These are phyloP conservation scores for Thermothelomyces thermophilus DNA, from an alignment of 2,329 filamentous ascomycete species.

Conservation along the genomic window DNA sequence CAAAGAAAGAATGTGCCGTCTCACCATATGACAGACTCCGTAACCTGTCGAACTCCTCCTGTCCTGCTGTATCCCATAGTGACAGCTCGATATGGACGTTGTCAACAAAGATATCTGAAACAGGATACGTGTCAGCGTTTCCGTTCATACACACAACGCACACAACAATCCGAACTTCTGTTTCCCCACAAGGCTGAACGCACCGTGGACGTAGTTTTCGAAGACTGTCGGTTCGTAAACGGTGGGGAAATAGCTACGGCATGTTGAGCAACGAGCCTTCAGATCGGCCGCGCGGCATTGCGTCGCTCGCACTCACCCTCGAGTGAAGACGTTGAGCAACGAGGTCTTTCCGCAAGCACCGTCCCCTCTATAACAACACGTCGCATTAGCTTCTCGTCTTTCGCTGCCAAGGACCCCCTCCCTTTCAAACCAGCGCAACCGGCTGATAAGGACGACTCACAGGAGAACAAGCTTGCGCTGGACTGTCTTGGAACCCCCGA, in stretches of 20 bases:
- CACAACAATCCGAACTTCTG: neutral
- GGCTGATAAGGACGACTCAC: conserved; percentile 45
- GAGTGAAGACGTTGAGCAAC: conserved; percentile 93
- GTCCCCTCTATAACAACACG: conserved; percentile 60
- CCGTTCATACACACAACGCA: neutral
- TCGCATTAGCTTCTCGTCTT: neutral
- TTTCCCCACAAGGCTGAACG: conserved; percentile 25
- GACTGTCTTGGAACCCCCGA: conserved; percentile 73
- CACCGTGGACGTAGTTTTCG: conserved; percentile 98
- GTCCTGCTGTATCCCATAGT: conserved; percentile 95
- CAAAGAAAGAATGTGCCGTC: neutral
- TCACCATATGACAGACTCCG: conserved; percentile 88
- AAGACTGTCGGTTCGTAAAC: conserved; percentile 98
- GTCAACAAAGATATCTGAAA: conserved; percentile 98
- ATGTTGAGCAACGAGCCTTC: conserved; percentile 6
- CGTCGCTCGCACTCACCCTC: conserved; percentile 59
- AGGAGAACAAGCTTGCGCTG: conserved; percentile 95
- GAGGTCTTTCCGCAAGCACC: conserved; percentile 97
- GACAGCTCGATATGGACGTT: conserved; percentile 95
- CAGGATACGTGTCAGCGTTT: conserved; percentile 8
- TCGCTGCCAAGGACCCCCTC: neutral
- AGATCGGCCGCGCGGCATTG: neutral
- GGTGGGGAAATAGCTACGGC: conserved; percentile 83
- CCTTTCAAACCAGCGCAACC: neutral
- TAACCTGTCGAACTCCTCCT: conserved; percentile 97